Base-by-base conservation (phyloP, 2,329 filamentous ascomycete species). In the Xylariales sp. region DNA sequence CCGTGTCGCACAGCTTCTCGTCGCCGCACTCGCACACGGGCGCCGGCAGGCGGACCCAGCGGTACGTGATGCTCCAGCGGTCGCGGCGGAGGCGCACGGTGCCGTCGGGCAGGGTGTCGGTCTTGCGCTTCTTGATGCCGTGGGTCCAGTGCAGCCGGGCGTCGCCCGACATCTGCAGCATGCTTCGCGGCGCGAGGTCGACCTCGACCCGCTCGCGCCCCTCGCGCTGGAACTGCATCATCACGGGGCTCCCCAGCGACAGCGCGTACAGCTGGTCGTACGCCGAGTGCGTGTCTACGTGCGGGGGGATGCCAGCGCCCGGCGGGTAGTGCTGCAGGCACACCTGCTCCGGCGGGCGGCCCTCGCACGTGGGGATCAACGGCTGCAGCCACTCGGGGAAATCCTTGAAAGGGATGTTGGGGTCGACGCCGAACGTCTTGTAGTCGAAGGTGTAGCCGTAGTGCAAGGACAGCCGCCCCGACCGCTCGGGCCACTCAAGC, bases 401-500 rank as follows among this genome's bases (percentile, higher is more conserved):
- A 0, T 66, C 60, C 30, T 62, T 67, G 48, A 67, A 76, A 0
- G 72, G 70, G 0, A 67, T 66, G 7, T 66, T 56, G 0, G 63
- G 58, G 47, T 76, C 73, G 17, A 77, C 65, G 1, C 69, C 70
- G 42, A 78, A 78, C 1, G 74, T 77, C 49, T 74, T 75, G 51
- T 78, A 78, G 60, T 72, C 70, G 49, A 78, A 78, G 0, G 70
- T 74, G 50, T 76, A 74, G 36, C 74, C 74, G 46, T 70, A 78
- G 50, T 78, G 74, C 0, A 76, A 58, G 0, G 72, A 76, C 3
- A 69, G 51, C 4, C 72, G 65, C 4, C 67, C 70, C 20, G 55
- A 47, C 19, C 67, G 62, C 5, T 58, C 57, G 24, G 69, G 70
- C 72, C 72, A 76, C 20, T 59, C 43, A 12, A 76, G 57, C 31